Percentiles rank a stretch among this genome's conserved stretches.
Evolutionary conservation across 2,329 filamentous ascomycete species (phyloP).

Genomic region (Penicillium freii): DNA sequence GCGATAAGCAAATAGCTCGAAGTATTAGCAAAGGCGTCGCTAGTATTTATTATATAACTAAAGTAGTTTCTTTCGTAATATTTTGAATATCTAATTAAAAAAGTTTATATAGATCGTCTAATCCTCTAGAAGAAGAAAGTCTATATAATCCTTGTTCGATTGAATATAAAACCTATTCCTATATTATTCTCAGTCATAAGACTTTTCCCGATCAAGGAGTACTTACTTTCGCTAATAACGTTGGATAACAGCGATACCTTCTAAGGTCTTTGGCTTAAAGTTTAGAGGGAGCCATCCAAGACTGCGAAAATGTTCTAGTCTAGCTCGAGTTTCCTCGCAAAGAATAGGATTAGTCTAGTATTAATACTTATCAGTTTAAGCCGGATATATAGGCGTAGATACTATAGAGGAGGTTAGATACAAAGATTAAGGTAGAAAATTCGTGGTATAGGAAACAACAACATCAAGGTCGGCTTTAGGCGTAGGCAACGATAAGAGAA

Average conservation of each 20-base stretch:
- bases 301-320: conserved; percentile 24
- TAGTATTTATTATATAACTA: conserved; percentile 28
- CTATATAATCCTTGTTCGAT: conserved; percentile 24
- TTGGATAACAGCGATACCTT: too few relatives aligned
- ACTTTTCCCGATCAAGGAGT: too few relatives aligned
- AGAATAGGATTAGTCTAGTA: conserved; percentile 28
- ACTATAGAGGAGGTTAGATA: conserved; percentile 11
- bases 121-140: conserved; percentile 25
- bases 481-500: conserved; percentile 3
- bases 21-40: conserved; percentile 25
- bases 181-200: conserved; percentile 1
- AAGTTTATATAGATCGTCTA: conserved; percentile 28
- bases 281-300: not conserved
- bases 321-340: conserved; percentile 26
- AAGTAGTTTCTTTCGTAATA: conserved; percentile 23
- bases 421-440: conserved; percentile 10
- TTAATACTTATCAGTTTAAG: conserved; percentile 21
- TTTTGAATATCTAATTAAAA: conserved; percentile 29
- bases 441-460: not conserved
- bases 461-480: conserved; percentile 3
- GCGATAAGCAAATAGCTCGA: conserved; percentile 22
- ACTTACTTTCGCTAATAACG: too few relatives aligned
- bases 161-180: conserved; percentile 26
- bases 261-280: too few relatives aligned
- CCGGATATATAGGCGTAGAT: conserved; percentile 1